Evolutionary conservation across 2,329 filamentous ascomycete genomes (phyloP), one percentile per base, ranked within the genome.

Genomic region (Trichothecium sympodiale): DNA sequence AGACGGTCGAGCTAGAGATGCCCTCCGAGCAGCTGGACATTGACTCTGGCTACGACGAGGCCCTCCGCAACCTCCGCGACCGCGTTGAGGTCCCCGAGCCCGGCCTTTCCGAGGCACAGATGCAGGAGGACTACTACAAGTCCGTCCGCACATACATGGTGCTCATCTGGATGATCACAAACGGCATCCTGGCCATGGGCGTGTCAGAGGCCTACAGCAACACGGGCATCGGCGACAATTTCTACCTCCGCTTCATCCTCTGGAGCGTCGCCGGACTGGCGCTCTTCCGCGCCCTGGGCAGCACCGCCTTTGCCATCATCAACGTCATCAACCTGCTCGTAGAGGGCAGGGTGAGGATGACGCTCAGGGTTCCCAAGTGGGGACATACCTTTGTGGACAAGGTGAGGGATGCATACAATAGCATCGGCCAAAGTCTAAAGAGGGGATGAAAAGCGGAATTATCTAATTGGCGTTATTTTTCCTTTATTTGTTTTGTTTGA

Each of bases 81-180:
- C 74, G 91, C 31, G 70, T 98, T 48, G 87, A 94, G 55, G 89
- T 96, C 1, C 67, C 82, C 9, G 55, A 60, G 10, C 57, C 71
- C 0, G 58, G 65, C 0, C 48, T 76, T 13, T 78, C 74, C 30
- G 89, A 95, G 48, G 67, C 74, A 1, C 91, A 96, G 61, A 63
- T 87, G 60, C 91, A 98, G 58, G 91, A 98, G 59, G 91, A 98
- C 61, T 98, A 98, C 71, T 98, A 98, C 71, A 85, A 88, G 57
- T 85, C 82, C 29, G 91, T 98, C 35, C 79, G 91, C 37, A 98
- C 91, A 1, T 98, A 98, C 76, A 93, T 98, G 80, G 91, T 98
- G 10, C 78, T 94, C 30, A 72, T 80, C 32, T 98, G 91, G 91
- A 86, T 98, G 73, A 72, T 93, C 26, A 77, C 79, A 49, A 98